Conservation (phyloP, 495 filamentous ascomycete species). For the Annulohypoxylon maeteangense region DNA sequence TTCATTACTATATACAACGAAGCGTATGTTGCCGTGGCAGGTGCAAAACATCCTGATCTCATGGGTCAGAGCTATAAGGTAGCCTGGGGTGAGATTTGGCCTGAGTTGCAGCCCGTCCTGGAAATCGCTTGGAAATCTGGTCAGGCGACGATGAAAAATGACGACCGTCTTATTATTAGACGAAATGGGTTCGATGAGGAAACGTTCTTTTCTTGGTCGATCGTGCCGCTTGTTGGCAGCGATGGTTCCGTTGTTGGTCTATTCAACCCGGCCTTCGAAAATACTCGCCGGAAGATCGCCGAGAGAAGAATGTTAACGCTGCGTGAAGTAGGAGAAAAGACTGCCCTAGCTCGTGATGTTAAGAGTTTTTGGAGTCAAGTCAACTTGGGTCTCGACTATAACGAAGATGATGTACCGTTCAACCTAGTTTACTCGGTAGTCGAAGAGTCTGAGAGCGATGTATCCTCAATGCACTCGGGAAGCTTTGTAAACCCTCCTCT, state of each 20-base stretch:
- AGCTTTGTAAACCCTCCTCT: constrained; percentile 63
- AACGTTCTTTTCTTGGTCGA: constrained; percentile 74
- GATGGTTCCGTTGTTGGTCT: constrained; percentile 71
- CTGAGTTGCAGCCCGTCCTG: constrained; percentile 68
- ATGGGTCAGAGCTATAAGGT: constrained; percentile 74
- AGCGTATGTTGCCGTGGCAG: constrained; percentile 73
- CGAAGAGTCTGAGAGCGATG: constrained; percentile 69
- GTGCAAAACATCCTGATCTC: constrained; percentile 72
- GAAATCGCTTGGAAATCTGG: constrained; percentile 66
- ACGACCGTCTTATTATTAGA: constrained; percentile 72
- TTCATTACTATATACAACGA: constrained; percentile 78
- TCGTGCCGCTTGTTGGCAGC: constrained; percentile 72
- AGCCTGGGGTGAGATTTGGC: constrained; percentile 76
- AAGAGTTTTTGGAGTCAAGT: constrained; percentile 70
- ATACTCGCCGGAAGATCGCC: constrained; percentile 70
- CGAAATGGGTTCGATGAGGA: constrained; percentile 72
- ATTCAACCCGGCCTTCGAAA: constrained; percentile 76
- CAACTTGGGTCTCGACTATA: constrained; percentile 66
- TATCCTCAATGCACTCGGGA: constrained; percentile 69
- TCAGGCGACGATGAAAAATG: constrained; percentile 78
- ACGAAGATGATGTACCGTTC: constrained; percentile 71
- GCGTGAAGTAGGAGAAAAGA: constrained; percentile 75
- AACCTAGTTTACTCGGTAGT: constrained; percentile 70
- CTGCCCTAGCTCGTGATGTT: constrained; percentile 71
- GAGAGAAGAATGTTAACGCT: constrained; percentile 74